A percentile compares a stretch with the other conserved stretches of the same genome.
phyloP scores from a whole-genome alignment of 2,329 filamentous ascomycete genomes.

The Karstenula rhodostoma region DNA sequence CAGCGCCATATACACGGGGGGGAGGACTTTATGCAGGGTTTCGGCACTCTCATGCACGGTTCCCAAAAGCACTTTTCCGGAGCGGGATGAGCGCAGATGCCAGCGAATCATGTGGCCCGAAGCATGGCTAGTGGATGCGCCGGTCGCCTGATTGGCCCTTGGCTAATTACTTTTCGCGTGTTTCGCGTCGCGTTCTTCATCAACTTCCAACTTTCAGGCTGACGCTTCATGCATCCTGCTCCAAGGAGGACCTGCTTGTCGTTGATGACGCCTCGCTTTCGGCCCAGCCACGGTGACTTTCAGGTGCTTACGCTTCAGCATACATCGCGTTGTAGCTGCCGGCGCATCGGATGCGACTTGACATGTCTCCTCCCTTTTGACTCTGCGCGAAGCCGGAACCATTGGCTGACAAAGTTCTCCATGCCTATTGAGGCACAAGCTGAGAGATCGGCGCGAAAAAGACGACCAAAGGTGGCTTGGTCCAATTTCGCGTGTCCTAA shows the following conservation, averaged over 20 bases:
- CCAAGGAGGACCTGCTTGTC: conserved; percentile 5
- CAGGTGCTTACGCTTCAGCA: neutral
- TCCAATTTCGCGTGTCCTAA: conserved; percentile 41
- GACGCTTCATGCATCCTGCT: conserved; percentile 24
- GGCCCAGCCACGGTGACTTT: neutral
- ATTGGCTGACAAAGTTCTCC: conserved; percentile 25
- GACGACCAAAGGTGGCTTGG: conserved; percentile 29
- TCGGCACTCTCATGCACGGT: conserved; percentile 3
- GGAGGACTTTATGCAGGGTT: conserved; percentile 16
- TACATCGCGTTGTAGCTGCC: neutral
- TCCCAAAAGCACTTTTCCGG: conserved; percentile 5
- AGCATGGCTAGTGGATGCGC: conserved; percentile 15
- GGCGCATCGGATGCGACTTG: neutral
- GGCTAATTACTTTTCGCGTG: conserved; percentile 15
- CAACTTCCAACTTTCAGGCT: conserved; percentile 27
- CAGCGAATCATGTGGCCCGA: conserved; percentile 23
- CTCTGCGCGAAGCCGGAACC: conserved; percentile 22
- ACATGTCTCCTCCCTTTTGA: conserved; percentile 21
- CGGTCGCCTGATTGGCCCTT: conserved; percentile 20
- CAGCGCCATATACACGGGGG: conserved; percentile 9
- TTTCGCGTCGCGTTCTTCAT: conserved; percentile 22
- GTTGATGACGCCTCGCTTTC: neutral
- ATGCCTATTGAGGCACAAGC: conserved; percentile 19
- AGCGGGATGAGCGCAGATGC: neutral
- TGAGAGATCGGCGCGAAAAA: conserved; percentile 20